Conservation (phyloP, 2,329 filamentous ascomycete genomes). For the Dactylonectria estremocensis region DNA sequence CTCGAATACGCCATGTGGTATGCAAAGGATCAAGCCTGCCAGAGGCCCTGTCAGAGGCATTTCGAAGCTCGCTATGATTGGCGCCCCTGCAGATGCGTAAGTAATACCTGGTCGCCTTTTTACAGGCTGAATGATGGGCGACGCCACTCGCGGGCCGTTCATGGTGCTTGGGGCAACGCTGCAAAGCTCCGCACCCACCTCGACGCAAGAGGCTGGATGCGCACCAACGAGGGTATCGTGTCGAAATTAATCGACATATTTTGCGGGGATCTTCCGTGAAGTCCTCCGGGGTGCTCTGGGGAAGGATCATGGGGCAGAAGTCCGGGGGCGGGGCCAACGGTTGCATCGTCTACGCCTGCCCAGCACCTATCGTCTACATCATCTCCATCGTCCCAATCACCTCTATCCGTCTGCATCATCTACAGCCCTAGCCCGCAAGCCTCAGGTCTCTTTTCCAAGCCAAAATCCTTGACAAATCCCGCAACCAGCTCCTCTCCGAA, state of each 20-base stretch:
- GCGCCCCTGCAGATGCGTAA: background rate
- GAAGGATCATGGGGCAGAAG: conserved; percentile 17
- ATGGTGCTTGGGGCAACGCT: background rate
- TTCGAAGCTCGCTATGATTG: background rate
- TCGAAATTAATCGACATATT: conserved; percentile 18
- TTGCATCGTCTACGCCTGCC: background rate
- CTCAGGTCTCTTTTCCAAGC: background rate
- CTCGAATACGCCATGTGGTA: background rate
- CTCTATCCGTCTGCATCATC: background rate
- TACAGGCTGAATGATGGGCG: conserved; percentile 12
- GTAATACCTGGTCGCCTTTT: background rate
- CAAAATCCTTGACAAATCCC: background rate
- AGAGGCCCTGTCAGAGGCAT: background rate
- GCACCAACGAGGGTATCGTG: conserved; percentile 28
- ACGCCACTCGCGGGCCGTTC: background rate
- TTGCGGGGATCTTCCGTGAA: no score
- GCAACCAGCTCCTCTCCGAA: no score
- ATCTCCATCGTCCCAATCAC: no score
- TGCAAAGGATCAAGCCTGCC: no score
- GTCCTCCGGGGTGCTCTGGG: conserved; percentile 24
- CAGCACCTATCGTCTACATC: no score
- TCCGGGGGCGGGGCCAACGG: conserved; percentile 26
- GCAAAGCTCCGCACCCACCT: conserved; percentile 6
- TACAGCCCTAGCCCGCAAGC: conserved; percentile 8
- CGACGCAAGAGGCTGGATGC: conserved; percentile 14